Evolutionary conservation across 306 rosid genomes (phyloP).

Genomic region (Dalbergia oliveri): DNA sequence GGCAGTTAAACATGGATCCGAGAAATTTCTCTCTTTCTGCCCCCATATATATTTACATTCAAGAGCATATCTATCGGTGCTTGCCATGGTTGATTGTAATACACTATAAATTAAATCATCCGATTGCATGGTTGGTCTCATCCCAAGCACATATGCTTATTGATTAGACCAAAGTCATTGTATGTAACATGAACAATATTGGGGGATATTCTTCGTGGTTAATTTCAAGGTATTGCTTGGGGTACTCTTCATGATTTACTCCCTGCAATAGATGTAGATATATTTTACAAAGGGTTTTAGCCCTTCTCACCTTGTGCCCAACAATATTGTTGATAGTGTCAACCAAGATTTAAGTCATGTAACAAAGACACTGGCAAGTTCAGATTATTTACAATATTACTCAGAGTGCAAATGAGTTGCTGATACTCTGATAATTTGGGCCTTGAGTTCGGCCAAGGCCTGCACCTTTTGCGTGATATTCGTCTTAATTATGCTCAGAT

Average conservation of each 20-base stretch:
- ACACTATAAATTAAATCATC: background rate
- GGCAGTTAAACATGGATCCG: constrained; percentile 11
- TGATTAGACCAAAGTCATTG: constrained; percentile 3
- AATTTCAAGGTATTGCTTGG: constrained; percentile 24
- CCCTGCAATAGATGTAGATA: background rate
- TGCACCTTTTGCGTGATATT: background rate
- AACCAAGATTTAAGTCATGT: background rate
- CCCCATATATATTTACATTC: background rate
- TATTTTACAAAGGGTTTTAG: background rate
- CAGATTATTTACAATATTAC: background rate
- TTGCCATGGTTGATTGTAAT: constrained; percentile 11
- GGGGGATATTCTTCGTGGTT: background rate
- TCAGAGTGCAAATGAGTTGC: background rate
- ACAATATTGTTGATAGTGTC: background rate
- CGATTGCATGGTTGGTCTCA: background rate
- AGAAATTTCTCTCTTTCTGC: constrained; percentile 5
- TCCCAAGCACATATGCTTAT: background rate
- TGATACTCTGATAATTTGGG: background rate
- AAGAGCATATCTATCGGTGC: background rate
- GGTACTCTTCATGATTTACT: background rate
- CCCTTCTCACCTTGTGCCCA: constrained; percentile 2
- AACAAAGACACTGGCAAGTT: background rate
- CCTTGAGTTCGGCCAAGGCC: background rate
- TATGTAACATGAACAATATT: background rate
- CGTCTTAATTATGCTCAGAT: background rate